Base-by-base conservation (phyloP, 306 rosid genomes). In the Gleditsia sinensis region DNA sequence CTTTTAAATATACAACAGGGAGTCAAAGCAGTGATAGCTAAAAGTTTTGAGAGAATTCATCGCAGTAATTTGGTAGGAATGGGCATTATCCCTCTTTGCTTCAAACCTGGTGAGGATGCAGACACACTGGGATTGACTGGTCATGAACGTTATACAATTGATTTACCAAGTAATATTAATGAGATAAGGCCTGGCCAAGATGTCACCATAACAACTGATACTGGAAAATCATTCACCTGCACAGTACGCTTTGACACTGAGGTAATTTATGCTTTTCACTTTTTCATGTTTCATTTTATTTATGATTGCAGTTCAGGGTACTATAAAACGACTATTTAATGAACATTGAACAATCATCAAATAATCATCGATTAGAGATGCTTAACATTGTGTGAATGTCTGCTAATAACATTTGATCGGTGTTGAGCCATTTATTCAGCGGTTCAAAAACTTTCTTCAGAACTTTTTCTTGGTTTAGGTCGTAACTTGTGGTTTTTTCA, bases 41-140 rank as follows among this genome's bases (percentile, higher is more conserved):
- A 91, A 71, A 94, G 97, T 79, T 91, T 91, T 13, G 94, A 91
- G 85, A 91, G 94, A 80, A 94, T 94, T 80, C 98, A 94, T 76
- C 96, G 96, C 71, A 91, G 97, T 76, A 94, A 94, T 74, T 83
- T 94, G 86, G 98, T 91, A 6, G 98, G 98, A 45, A 91, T 94
- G 96, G 97, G 98, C 20, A 85, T 94, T 64, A 71, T 91, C 74
- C 98, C 98, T 51, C 96, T 91, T 53, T 91, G 97, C 66, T 94
- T 85, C 90, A 94, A 94, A 86, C 37, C 91, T 1, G 90, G 94
- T 6, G 94, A 94, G 82, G 98, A 94, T 76, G 92, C 96, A 2
- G 96, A 94, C 13, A 73, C 90, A 16, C 80, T 91, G 9, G 94
- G 98, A 69, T 84, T 94, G 88, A 91, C 92, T 13, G 98, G 98